phyloP scores from a whole-genome alignment of 2,329 filamentous ascomycete genomes.

The Nemania sp. region DNA sequence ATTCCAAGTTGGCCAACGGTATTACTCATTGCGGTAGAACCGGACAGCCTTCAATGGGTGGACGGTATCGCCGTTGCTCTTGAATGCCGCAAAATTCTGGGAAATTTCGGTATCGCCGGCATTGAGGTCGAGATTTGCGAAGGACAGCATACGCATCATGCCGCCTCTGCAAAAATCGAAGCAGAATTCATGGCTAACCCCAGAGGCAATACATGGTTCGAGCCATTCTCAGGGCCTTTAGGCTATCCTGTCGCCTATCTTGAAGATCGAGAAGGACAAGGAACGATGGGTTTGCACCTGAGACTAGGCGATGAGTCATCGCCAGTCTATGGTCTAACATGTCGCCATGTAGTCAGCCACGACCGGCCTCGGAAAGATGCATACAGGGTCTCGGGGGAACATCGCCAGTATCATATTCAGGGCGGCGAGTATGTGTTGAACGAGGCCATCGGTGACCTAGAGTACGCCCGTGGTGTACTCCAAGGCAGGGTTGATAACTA shows the following conservation, averaged over 20 bases:
- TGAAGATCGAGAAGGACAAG: background rate
- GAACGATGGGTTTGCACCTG: slow-evolving; percentile 3
- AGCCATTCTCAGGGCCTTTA: no score
- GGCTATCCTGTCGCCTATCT: slow-evolving; percentile 1
- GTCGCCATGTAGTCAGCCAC: background rate
- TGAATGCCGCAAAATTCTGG: background rate
- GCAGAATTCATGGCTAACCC: background rate
- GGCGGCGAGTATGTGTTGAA: background rate
- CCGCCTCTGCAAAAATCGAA: slow-evolving; percentile 1
- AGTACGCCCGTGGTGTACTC: background rate
- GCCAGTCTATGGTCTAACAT: background rate
- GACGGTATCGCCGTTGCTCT: background rate
- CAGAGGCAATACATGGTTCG: no score
- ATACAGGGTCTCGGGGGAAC: slow-evolving; percentile 1
- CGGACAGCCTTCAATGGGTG: slow-evolving; percentile 6
- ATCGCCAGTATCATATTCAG: slow-evolving; percentile 1
- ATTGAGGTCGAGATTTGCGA: slow-evolving; percentile 10
- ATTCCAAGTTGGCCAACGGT: background rate
- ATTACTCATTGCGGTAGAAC: slow-evolving; percentile 2
- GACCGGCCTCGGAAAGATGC: background rate
- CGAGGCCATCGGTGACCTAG: background rate
- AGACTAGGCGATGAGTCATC: background rate
- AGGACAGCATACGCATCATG: background rate
- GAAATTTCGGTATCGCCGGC: background rate
- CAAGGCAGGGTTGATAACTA: background rate